Conservation (phyloP, 805 yeast genomes). For the Cyberlindnera meyerae region DNA sequence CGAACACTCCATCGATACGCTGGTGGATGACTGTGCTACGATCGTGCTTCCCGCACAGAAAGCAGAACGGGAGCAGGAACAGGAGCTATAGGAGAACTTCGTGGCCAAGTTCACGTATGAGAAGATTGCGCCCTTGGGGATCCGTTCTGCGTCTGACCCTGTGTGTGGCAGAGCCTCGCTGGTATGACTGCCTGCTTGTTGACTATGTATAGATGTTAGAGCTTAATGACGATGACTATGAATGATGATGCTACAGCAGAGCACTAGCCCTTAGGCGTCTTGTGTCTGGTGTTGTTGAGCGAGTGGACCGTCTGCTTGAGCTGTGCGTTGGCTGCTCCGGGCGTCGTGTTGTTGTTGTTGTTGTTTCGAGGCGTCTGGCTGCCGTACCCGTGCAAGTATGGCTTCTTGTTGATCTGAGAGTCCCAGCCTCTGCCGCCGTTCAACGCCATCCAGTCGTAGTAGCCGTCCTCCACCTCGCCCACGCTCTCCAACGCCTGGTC, state of each 20-base stretch:
- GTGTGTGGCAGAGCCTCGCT: too few relatives aligned
- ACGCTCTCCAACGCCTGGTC: slow-evolving; percentile 71
- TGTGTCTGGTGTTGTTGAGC: slow-evolving; percentile 25
- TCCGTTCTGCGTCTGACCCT: not conserved
- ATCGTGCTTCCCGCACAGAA: too few relatives aligned
- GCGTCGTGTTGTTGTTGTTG: slow-evolving; percentile 19
- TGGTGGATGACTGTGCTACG: too few relatives aligned
- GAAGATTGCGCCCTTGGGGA: slow-evolving; percentile 15
- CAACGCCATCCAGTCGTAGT: slow-evolving; percentile 96
- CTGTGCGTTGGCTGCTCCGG: slow-evolving; percentile 7
- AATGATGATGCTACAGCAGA: not conserved
- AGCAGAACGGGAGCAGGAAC: too few relatives aligned
- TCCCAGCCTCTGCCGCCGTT: slow-evolving; percentile 98
- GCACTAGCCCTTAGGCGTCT: slow-evolving; percentile 19
- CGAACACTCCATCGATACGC: slow-evolving; percentile 16
- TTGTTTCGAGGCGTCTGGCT: slow-evolving; percentile 69
- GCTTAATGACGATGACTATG: not conserved
- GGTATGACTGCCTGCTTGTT: too few relatives aligned
- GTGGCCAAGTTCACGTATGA: slow-evolving; percentile 21
- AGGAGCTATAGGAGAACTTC: slow-evolving; percentile 3
- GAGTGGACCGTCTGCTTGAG: slow-evolving; percentile 27
- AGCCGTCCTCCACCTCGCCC: slow-evolving; percentile 74
- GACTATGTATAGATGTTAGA: too few relatives aligned
- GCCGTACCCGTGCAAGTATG: slow-evolving; percentile 93
- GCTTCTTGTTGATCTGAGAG: slow-evolving; percentile 79